Evolutionary conservation across 768 basidiomycete genomes (phyloP), one percentile per base, ranked within the genome.

Genomic region (Pulveroboletus sp.): DNA sequence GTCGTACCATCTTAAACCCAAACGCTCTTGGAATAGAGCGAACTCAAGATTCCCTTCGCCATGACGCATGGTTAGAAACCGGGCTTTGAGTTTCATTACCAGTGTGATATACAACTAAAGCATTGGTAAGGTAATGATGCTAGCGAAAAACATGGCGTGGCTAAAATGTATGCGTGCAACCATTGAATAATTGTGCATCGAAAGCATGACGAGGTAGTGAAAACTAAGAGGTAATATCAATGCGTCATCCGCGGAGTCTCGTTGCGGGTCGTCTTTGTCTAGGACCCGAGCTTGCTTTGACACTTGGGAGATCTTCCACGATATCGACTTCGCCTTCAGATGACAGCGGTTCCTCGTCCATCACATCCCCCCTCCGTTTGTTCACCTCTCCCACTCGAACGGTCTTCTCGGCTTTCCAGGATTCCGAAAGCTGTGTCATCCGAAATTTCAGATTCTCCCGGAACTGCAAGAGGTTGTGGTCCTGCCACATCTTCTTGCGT

Each of bases 401-500:
- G 13, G 64, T 73, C n/a, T n/a, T 76, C 31, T 69, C 68, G 42
- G 68, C 68, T 60, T 74, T 76, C 78, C 82, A 85, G 16, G 75
- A 71, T 20, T 62, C 57, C n/a, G 85, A 83, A 23, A 87, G 69
- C 4, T 59, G 45, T 8, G 57, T 45, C 24, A 85, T 80, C 8
- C 71, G 70, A 3, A 53, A 55, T 24, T 55, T 51, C 22, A 86
- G 68, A 8, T 70, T 48, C 36, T 77, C 73, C 13, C 86, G 78
- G 57, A 76, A 74, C 14, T 57, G 63, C 7, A 63, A 68, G 36
- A 83, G 71, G n/a, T 68, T 62, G 12, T 72, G 60, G 32, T 74
- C 76, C 29, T 79, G 68, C 86, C 86, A 88, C 53, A 74, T 73
- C 19, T 54, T 47, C 52, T 71, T 71, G 45, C 79, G 73, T 22